These are phyloP conservation scores for Cystobasidium slooffiae DNA, from an alignment of 1,284 basidiomycete genomes.

Conservation along the genomic window DNA sequence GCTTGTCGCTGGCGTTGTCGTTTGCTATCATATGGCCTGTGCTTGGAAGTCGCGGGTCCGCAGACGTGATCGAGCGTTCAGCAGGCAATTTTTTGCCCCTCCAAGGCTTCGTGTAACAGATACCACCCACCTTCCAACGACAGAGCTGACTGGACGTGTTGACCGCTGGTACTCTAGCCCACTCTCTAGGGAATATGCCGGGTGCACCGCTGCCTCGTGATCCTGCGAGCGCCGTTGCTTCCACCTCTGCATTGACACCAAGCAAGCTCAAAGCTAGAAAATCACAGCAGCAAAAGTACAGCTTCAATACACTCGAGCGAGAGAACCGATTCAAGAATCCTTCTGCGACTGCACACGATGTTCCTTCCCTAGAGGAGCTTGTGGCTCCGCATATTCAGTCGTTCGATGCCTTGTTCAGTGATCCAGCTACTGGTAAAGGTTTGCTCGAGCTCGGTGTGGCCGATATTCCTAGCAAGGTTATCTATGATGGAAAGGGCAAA, in stretches of 20 bases:
- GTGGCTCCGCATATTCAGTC: conserved; percentile 92
- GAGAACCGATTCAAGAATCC: conserved; percentile 83
- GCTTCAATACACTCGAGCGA: conserved; percentile 82
- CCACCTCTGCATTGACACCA: conserved; percentile 12
- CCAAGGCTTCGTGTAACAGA: neutral
- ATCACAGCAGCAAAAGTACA: conserved; percentile 25
- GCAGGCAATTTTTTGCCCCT: conserved; percentile 26
- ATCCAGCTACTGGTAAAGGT: conserved; percentile 74
- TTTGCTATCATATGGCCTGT: neutral
- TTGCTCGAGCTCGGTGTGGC: conserved; percentile 77
- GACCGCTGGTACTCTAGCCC: neutral
- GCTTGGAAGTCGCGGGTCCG: neutral
- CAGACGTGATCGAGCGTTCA: neutral
- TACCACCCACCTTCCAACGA: neutral
- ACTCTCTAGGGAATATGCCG: neutral
- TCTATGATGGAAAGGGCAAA: conserved; percentile 77
- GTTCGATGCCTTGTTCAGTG: conserved; percentile 94
- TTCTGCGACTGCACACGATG: conserved; percentile 69
- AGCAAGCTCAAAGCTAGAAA: conserved; percentile 19
- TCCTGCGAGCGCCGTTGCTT: conserved; percentile 13
- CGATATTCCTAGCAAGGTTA: conserved; percentile 85
- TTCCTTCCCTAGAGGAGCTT: conserved; percentile 88
- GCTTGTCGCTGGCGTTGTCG: too few relatives aligned
- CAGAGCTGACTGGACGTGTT: neutral
- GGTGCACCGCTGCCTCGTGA: conserved; percentile 30